phyloP scores from a whole-genome alignment of 441 rosid genomes.

The Eruca vesicaria region DNA sequence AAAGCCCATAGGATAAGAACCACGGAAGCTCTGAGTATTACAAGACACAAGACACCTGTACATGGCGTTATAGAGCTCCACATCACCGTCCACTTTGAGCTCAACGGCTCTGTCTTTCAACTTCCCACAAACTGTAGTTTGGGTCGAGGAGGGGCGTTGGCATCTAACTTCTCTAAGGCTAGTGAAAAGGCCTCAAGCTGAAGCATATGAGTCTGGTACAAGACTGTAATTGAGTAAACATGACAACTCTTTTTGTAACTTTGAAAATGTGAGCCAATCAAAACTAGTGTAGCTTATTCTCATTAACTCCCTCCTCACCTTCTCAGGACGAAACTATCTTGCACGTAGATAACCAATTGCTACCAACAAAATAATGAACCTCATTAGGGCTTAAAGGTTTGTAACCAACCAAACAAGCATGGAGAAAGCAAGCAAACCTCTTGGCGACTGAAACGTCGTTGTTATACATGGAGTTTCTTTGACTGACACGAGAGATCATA shows the following conservation, averaged over 20 bases:
- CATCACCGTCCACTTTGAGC: conserved; percentile 56
- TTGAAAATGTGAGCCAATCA: not conserved
- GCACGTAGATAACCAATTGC: no score
- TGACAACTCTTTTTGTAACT: not conserved
- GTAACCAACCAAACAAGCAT: no score
- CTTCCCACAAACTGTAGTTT: conserved; percentile 78
- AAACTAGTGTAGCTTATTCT: conserved; percentile 39
- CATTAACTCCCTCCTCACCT: conserved; percentile 65
- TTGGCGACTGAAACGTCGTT: conserved; percentile 62
- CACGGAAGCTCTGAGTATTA: no score
- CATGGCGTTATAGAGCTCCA: no score
- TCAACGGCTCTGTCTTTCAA: conserved; percentile 71
- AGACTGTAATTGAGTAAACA: conserved; percentile 30
- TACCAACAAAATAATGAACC: no score
- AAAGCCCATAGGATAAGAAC: no score
- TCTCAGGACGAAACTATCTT: conserved; percentile 98
- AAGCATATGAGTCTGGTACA: conserved; percentile 77
- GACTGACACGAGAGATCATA: conserved; percentile 83
- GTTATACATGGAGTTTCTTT: conserved; percentile 72
- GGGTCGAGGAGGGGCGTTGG: conserved; percentile 53
- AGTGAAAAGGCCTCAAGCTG: conserved; percentile 86
- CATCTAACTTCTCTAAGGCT: conserved; percentile 56
- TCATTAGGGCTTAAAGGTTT: not conserved
- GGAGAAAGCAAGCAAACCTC: no score
- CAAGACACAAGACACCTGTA: no score